phyloP scores from a whole-genome alignment of 176 grass and related monocot species.

The Oryza nivara region DNA sequence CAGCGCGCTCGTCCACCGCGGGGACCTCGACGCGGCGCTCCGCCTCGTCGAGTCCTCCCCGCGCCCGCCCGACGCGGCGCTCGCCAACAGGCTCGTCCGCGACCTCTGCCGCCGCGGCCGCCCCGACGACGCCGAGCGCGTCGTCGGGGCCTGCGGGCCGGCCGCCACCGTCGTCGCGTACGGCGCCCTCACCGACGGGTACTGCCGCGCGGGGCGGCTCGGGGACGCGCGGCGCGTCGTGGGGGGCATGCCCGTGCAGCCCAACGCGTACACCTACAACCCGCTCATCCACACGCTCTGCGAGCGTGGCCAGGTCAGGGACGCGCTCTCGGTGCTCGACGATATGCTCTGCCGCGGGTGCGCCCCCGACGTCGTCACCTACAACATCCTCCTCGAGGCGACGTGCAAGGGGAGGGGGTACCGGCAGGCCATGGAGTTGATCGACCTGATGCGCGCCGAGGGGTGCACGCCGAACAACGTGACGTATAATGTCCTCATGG shows the following conservation, averaged over 20 bases:
- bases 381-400: slow-evolving; percentile 77
- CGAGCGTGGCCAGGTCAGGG: slow-evolving; percentile 48
- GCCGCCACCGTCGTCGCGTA: slow-evolving; percentile 66
- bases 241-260: slow-evolving; percentile 49
- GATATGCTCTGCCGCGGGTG: slow-evolving; percentile 63
- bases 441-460: slow-evolving; percentile 68
- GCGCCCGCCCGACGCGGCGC: slow-evolving; percentile 44
- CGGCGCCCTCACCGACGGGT: slow-evolving; percentile 59
- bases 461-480: slow-evolving; percentile 65
- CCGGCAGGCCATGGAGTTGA: slow-evolving; percentile 55
- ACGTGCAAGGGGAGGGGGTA: slow-evolving; percentile 62
- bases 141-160: slow-evolving; percentile 58
- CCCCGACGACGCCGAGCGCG: slow-evolving; percentile 49
- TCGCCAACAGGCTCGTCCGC: slow-evolving; percentile 67
- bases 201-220: slow-evolving; percentile 65
- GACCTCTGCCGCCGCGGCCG: slow-evolving; percentile 72
- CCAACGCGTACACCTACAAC: slow-evolving; percentile 69
- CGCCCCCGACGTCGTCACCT: slow-evolving; percentile 70
- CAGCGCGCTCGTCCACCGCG: slow-evolving; percentile 55
- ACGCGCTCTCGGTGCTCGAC: slow-evolving; percentile 70
- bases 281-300: slow-evolving; percentile 72
- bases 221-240: slow-evolving; percentile 63
- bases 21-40: slow-evolving; percentile 66
- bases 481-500: slow-evolving; percentile 72
- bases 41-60: slow-evolving; percentile 45